Conservation (phyloP, 208 protist species). For the Naegleria gruberi region DNA sequence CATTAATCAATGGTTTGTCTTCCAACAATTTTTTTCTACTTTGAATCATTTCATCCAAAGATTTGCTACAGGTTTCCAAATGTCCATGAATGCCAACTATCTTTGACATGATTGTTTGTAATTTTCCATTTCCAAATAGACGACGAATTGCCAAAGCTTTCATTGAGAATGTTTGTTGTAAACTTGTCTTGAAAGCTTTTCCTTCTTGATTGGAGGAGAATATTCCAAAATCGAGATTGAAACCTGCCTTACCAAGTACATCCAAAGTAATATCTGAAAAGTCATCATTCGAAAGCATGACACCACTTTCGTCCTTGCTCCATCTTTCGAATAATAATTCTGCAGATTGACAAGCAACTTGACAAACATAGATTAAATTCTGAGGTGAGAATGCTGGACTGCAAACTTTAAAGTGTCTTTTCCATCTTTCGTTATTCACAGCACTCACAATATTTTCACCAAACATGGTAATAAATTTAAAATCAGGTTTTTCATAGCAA, state of each 20-base stretch:
- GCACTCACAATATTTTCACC: not conserved
- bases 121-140: not conserved
- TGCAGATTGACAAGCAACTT: not conserved
- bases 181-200: not conserved
- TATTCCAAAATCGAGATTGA: not conserved
- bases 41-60: not conserved
- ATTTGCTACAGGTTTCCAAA: not conserved
- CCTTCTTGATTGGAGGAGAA: not conserved
- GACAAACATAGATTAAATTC: not conserved
- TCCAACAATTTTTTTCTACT: not conserved
- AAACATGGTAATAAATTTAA: not conserved
- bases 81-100: too few relatives aligned
- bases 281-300: not conserved
- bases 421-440: not conserved
- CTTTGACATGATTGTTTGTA: not conserved
- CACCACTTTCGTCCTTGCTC: not conserved
- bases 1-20: not conserved
- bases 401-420: too few relatives aligned
- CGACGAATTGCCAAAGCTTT: not conserved
- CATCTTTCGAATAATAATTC: not conserved
- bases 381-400: too few relatives aligned
- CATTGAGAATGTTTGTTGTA: not conserved
- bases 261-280: not conserved
- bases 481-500: too few relatives aligned
- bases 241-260: not conserved